Base-by-base conservation (phyloP, 2,329 filamentous ascomycete genomes). In the Hymenoscyphus infarciens region DNA sequence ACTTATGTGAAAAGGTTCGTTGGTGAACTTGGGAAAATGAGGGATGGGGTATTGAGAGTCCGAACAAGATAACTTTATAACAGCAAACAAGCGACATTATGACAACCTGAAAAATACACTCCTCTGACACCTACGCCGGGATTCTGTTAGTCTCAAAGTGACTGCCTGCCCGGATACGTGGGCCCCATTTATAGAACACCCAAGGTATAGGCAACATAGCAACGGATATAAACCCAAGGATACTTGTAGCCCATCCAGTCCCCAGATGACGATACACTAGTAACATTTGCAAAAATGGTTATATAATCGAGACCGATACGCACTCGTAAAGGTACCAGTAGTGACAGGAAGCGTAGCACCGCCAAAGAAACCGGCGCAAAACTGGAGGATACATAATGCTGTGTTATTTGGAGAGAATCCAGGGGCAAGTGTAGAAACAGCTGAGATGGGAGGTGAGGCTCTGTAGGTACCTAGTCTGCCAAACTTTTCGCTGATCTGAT, bases 401-500 rank as follows among this genome's bases (percentile, higher is more conserved):
- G 75, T 80, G 16, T 87, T 82, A 35, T 73, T 79, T 25, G 79
- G 75, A 0, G 81, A 78, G 38, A 84, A 78, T 0, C 81, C 84
- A 0, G 80, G 79, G 2, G 84, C 85, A 0, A 87, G 70, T 0
- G 80, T 82, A 69, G 87, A 88, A 0, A 87, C 69, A 1, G 79
- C 78, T 2, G 81, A 83, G 0, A 83, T 67, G 0, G 80, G 78
- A 1, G 80, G 71, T 0, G 77, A 77, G 1, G 75, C 67, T 1
- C 80, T 61, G 70, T 85, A 87, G 29, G 87, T 78, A 2, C 79
- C 74, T 25, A 79, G 77, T 1, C 87, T 77, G 1, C 87, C 86
- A 38, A 82, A 74, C 0, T 78, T 81, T 70, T 89, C 87, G 57
- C 82, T 85, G 0, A 87, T 52, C 45, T 27, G 45, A 38, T 16